These are phyloP conservation scores for Elsinoe perseae DNA, from an alignment of 2,329 filamentous ascomycete genomes.

Conservation along the genomic window DNA sequence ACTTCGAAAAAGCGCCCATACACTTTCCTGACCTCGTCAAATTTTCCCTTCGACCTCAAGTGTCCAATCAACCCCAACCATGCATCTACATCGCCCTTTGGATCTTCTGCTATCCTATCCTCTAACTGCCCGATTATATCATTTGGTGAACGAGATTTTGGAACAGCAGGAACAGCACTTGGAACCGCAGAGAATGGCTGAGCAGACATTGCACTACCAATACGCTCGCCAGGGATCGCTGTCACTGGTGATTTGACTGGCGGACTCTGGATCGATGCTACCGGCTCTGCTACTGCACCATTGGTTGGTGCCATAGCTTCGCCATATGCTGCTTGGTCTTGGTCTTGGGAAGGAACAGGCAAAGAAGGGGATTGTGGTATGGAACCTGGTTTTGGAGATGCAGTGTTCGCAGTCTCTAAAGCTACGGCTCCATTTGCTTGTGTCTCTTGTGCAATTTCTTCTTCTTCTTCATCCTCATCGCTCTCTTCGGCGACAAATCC, in stretches of 20 bases:
- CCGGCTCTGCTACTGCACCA: not conserved
- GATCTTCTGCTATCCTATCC: slow-evolving; percentile 84
- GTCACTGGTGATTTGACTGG: slow-evolving; percentile 14
- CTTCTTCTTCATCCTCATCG: slow-evolving; percentile 47
- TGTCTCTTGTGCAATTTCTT: not conserved
- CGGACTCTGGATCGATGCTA: not conserved
- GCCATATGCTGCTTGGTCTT: slow-evolving; percentile 15
- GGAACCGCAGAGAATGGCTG: slow-evolving; percentile 7
- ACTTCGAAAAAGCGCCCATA: slow-evolving; percentile 82
- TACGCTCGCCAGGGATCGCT: not conserved
- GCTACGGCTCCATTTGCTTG: slow-evolving; percentile 17
- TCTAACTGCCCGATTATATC: slow-evolving; percentile 76
- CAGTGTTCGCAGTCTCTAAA: slow-evolving; percentile 17
- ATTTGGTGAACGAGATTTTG: slow-evolving; percentile 54
- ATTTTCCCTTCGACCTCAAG: slow-evolving; percentile 69
- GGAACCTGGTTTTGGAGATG: slow-evolving; percentile 17
- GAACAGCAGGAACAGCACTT: slow-evolving; percentile 24
- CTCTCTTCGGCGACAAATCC: slow-evolving; percentile 58
- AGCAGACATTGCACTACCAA: slow-evolving; percentile 2
- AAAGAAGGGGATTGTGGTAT: slow-evolving; percentile 17
- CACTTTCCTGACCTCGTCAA: slow-evolving; percentile 69
- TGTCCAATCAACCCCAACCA: slow-evolving; percentile 85
- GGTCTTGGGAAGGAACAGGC: slow-evolving; percentile 15
- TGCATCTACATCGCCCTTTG: slow-evolving; percentile 82
- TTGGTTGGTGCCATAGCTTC: not conserved